Evolutionary conservation across 108 stramenopile species (phyloP).

Genomic region (Cyclotella cryptica): DNA sequence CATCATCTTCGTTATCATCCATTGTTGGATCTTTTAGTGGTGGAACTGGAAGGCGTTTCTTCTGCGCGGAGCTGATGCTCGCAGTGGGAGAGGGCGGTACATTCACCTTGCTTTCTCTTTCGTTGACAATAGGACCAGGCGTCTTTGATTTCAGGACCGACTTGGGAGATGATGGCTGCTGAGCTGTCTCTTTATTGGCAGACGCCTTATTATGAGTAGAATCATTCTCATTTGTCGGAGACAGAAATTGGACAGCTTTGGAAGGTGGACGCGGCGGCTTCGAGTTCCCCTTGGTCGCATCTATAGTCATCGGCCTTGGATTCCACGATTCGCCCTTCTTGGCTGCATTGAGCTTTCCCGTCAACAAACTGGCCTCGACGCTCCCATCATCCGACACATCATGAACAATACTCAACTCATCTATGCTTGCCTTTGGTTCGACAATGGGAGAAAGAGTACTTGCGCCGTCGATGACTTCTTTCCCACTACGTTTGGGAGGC

Average conservation of each 20-base stretch:
- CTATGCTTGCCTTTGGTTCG: slow-evolving; percentile 10
- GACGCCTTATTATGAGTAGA: background rate
- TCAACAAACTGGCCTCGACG: slow-evolving; percentile 22
- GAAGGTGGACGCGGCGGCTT: slow-evolving; percentile 6
- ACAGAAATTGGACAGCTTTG: slow-evolving; percentile 23
- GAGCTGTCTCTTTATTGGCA: background rate
- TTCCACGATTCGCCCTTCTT: slow-evolving; percentile 14
- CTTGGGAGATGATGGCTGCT: slow-evolving; percentile 14
- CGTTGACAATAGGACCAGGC: background rate
- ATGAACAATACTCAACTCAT: slow-evolving; percentile 12
- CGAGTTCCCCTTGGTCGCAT: slow-evolving; percentile 8
- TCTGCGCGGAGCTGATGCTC: slow-evolving; percentile 7
- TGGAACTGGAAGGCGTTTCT: slow-evolving; percentile 48
- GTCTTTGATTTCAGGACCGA: slow-evolving; percentile 20
- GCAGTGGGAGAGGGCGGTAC: slow-evolving; percentile 24
- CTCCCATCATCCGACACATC: slow-evolving; percentile 28
- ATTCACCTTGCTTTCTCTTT: background rate
- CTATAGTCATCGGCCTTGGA: slow-evolving; percentile 5
- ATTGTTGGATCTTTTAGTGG: slow-evolving; percentile 43
- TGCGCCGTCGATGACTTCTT: background rate
- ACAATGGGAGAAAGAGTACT: slow-evolving; percentile 6
- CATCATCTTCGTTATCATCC: slow-evolving; percentile 49
- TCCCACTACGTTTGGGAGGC: background rate
- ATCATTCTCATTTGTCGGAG: slow-evolving; percentile 4
- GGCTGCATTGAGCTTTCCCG: background rate